phyloP scores from a whole-genome alignment of 257 asterid species.

The Capsicum rhomboideum region DNA sequence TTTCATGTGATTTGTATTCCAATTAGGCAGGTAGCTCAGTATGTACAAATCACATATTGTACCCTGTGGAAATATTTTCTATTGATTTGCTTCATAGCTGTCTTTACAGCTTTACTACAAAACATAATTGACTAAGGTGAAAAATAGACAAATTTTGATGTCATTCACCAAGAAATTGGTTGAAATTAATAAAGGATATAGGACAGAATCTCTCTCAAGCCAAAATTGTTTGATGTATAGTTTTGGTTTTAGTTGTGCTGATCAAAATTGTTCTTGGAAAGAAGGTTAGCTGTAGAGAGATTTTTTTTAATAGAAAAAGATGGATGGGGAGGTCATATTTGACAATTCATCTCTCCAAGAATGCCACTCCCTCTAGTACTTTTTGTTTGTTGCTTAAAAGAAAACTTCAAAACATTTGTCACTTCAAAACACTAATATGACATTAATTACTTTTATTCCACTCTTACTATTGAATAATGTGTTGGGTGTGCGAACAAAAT shows the following conservation, averaged over 20 bases:
- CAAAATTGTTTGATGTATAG: neutral
- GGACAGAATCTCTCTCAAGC: neutral
- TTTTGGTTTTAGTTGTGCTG: neutral
- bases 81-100: neutral
- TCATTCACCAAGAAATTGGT: neutral
- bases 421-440: neutral
- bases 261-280: neutral
- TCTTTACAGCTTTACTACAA: neutral
- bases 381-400: neutral
- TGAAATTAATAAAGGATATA: neutral
- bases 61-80: neutral
- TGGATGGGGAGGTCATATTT: neutral
- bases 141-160: neutral
- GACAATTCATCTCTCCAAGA: neutral
- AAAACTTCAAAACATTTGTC: neutral
- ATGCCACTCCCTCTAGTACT: neutral
- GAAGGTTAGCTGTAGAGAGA: neutral
- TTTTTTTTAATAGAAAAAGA: neutral
- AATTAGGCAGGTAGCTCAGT: neutral
- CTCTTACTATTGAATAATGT: neutral
- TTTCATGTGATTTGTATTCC: neutral
- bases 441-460: neutral
- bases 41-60: neutral
- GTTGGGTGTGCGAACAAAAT: no score
- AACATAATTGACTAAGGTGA: neutral